Evolutionary conservation across 2,329 filamentous ascomycete genomes (phyloP).

Genomic region (Alternaria postmessia): DNA sequence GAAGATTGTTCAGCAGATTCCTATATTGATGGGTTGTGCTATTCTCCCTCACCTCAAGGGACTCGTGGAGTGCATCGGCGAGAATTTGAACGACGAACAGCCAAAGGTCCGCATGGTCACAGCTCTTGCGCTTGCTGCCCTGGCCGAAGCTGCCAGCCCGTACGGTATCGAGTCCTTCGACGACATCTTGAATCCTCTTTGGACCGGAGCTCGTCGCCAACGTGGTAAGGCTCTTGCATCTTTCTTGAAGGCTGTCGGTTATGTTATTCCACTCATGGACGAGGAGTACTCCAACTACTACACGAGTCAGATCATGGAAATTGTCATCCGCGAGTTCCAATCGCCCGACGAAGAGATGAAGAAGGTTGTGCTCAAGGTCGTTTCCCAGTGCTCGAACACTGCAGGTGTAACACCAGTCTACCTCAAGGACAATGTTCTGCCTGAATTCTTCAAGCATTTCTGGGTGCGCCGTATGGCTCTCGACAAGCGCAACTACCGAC

Average conservation of each 20-base stretch:
- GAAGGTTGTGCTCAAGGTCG: constrained; percentile 96
- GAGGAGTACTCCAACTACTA: constrained; percentile 99
- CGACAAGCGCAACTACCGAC: constrained; percentile 96
- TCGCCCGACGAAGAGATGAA: constrained; percentile 99
- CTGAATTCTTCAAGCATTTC: constrained; percentile 98
- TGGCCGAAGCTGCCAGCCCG: constrained; percentile 95
- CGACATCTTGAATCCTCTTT: constrained; percentile 94
- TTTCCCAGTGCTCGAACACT: constrained; percentile 93
- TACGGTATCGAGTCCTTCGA: constrained; percentile 99
- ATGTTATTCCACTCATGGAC: constrained; percentile 98
- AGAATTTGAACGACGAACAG: constrained; percentile 96
- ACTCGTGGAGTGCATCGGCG: constrained; percentile 93
- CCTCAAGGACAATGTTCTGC: constrained; percentile 91
- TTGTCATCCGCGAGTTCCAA: constrained; percentile 91
- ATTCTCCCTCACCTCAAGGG: constrained; percentile 95
- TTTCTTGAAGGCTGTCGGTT: constrained; percentile 96
- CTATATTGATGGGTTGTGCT: constrained; percentile 97
- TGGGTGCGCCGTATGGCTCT: constrained; percentile 97
- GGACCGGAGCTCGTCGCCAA: constrained; percentile 96
- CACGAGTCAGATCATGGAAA: constrained; percentile 98
- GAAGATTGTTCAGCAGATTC: constrained; percentile 99
- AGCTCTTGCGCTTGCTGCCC: constrained; percentile 88
- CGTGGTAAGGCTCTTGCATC: constrained; percentile 94
- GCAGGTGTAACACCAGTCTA: constrained; percentile 95
- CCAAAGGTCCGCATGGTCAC: constrained; percentile 98